A percentile compares a stretch with the other conserved stretches of the same genome.
Conservation (phyloP, 202 grass and related monocot genomes). For the Zizania palustris region DNA sequence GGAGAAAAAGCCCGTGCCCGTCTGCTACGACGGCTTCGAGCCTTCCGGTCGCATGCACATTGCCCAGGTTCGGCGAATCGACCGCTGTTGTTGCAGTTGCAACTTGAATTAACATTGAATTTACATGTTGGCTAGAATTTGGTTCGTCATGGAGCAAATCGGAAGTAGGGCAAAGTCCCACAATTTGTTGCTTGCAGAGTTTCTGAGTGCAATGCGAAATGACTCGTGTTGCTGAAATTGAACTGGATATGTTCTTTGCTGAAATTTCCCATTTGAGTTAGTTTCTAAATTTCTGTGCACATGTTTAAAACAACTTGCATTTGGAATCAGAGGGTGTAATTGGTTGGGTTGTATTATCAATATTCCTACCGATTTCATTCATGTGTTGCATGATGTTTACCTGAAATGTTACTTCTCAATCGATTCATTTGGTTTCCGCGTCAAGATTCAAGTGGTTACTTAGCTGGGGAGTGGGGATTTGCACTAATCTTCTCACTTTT, state of each 20-base stretch:
- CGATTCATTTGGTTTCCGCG: background rate
- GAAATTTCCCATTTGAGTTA: no score
- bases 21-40: constrained; percentile 83
- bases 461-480: background rate
- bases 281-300: no score
- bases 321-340: background rate
- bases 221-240: background rate
- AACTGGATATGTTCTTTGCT: background rate
- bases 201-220: background rate
- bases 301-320: no score
- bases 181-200: background rate
- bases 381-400: background rate
- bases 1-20: constrained; percentile 65
- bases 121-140: background rate
- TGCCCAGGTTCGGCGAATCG: constrained; percentile 53
- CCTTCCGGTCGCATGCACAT: constrained; percentile 84
- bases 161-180: background rate
- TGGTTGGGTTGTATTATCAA: background rate
- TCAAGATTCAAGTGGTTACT: background rate
- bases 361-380: background rate
- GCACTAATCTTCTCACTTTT: background rate
- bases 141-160: background rate
- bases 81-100: background rate
- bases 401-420: background rate
- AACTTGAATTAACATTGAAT: background rate